These are phyloP conservation scores for Arachis hypogaea DNA, from an alignment of 306 rosid genomes.

Conservation along the genomic window DNA sequence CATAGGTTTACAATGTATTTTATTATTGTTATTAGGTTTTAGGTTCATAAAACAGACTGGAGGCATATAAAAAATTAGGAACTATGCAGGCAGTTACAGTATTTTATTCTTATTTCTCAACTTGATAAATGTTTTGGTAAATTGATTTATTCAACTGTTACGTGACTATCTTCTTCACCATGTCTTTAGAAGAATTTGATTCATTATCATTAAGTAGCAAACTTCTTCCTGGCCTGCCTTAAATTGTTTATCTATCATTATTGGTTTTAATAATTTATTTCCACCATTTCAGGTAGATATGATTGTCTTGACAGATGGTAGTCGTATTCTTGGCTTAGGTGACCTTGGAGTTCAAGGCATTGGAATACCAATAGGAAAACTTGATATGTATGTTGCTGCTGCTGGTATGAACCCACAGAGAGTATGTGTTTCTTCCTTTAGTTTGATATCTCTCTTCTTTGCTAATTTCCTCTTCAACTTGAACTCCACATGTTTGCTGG, in stretches of 20 bases:
- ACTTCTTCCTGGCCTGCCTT: background rate
- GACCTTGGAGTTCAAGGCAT: slow-evolving; percentile 97
- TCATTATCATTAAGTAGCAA: background rate
- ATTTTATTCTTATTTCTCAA: slow-evolving; percentile 1
- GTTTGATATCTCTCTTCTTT: background rate
- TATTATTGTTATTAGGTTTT: background rate
- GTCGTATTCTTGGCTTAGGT: slow-evolving; percentile 95
- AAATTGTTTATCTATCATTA: background rate
- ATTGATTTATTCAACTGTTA: slow-evolving; percentile 11
- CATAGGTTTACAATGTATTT: too few relatives aligned
- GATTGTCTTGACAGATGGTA: slow-evolving; percentile 92
- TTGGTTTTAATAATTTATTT: slow-evolving; percentile 24
- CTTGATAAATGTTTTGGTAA: slow-evolving; percentile 16
- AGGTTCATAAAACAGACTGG: slow-evolving; percentile 13
- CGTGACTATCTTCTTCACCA: background rate
- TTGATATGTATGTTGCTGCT: slow-evolving; percentile 92
- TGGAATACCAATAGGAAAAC: slow-evolving; percentile 91
- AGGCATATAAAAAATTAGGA: slow-evolving; percentile 15
- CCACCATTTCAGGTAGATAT: slow-evolving; percentile 77
- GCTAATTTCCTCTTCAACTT: slow-evolving; percentile 10
- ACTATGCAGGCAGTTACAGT: background rate
- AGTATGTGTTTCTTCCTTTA: slow-evolving; percentile 50
- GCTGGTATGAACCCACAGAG: slow-evolving; percentile 88
- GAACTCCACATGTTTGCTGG: slow-evolving; percentile 2
- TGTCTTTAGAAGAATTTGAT: background rate